Evolutionary conservation across 208 protist genomes (phyloP).

Genomic region (Leishmania tropica): DNA sequence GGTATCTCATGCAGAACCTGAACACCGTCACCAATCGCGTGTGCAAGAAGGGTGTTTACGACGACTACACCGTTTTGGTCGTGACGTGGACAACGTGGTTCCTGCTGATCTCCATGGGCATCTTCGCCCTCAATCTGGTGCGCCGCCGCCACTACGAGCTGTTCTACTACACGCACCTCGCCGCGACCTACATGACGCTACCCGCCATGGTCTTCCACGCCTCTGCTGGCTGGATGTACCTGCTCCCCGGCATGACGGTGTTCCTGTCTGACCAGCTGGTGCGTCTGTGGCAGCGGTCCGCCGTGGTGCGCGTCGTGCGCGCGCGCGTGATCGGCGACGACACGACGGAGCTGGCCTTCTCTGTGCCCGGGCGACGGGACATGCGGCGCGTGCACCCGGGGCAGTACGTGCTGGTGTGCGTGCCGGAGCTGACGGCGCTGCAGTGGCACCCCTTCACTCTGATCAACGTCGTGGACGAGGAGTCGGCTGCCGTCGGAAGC

Average conservation of each 20-base stretch:
- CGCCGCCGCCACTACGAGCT: slow-evolving; percentile 64
- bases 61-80: slow-evolving; percentile 49
- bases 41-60: slow-evolving; percentile 14
- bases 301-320: slow-evolving; percentile 24
- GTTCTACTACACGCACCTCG: slow-evolving; percentile 73
- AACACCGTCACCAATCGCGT: slow-evolving; percentile 22
- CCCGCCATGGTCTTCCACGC: slow-evolving; percentile 56
- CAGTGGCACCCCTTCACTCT: slow-evolving; percentile 79
- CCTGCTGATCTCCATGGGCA: slow-evolving; percentile 50
- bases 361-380: slow-evolving; percentile 12
- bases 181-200: slow-evolving; percentile 49
- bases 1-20: slow-evolving; percentile 31
- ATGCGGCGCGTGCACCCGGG: slow-evolving; percentile 24
- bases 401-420: slow-evolving; percentile 60
- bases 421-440: slow-evolving; percentile 57
- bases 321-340: slow-evolving; percentile 26
- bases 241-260: slow-evolving; percentile 57
- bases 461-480: slow-evolving; percentile 25
- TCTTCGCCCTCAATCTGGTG: slow-evolving; percentile 45
- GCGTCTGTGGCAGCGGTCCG: slow-evolving; percentile 43
- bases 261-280: slow-evolving; percentile 56
- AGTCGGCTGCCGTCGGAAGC: background rate
- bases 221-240: slow-evolving; percentile 60
- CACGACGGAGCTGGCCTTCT: slow-evolving; percentile 31
- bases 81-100: slow-evolving; percentile 45